Base-by-base conservation (phyloP, 2,329 filamentous ascomycete genomes). In the Pyrenophora teres region DNA sequence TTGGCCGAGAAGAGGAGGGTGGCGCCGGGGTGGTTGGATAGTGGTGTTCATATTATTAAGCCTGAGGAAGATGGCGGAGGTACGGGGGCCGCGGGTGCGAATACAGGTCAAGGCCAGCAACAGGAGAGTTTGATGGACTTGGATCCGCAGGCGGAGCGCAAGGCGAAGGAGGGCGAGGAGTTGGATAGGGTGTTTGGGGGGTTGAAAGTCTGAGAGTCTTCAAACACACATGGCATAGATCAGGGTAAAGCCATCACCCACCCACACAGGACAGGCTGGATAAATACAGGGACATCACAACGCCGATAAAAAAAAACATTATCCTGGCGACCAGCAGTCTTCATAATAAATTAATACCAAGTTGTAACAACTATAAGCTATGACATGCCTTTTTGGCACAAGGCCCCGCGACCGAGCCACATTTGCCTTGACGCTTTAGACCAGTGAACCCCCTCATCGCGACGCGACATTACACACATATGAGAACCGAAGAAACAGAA, bases 21-120 rank as follows among this genome's bases (percentile, higher is more conserved):
- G 15, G 90, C 90, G 9, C 90, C 89, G 0, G 89, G 90, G 0
- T 94, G 89, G 87, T 75, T 93, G 62, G 89, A 93, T 64, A 87
- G 90, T 48, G 82, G 83, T 43, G 71, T 73, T 15, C 85, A 69
- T 46, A 75, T 93, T 40, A 72, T 93, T 44, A 82, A 88, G 73
- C 89, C 89, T 0, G 84, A 88, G 74, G 81, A 61, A 31, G 64
- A 65, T n/a, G n/a, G n/a, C n/a, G n/a, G n/a, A n/a, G n/a, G n/a
- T n/a, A n/a, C n/a, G n/a, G n/a, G n/a, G n/a, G n/a, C n/a, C n/a
- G n/a, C n/a, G n/a, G n/a, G n/a, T n/a, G n/a, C n/a, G n/a, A n/a
- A n/a, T n/a, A n/a, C n/a, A n/a, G n/a, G n/a, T n/a, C n/a, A n/a
- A n/a, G n/a, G n/a, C n/a, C n/a, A n/a, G 43, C 41, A 50, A 30